Evolutionary conservation across 176 grass and related monocot genomes (phyloP), one percentile per base, ranked within the genome.

Genomic region (Rhipidocladum racemiflorum): DNA sequence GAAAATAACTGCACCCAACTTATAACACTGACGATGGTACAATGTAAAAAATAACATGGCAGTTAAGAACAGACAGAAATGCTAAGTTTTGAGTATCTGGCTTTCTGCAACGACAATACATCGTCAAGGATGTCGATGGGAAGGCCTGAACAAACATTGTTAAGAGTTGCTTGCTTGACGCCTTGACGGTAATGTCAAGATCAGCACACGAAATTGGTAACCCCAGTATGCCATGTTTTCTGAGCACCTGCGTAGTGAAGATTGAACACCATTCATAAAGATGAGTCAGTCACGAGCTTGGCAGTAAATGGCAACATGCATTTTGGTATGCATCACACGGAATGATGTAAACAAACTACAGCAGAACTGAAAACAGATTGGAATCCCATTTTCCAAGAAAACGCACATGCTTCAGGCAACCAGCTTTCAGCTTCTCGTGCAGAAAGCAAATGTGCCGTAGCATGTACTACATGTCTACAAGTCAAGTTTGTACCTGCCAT

Each of bases 1-100:
- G 81, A 91, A 91, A 24, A 92, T 65, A 61, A 88, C 77, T 44
- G 86, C 90, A 83, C 7, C 90, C 90, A 84, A 86, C 78, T 78
- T 86, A 88, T 86, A 92, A 4, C 38, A 86, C 53, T 17, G 90
- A 53, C 65, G 72, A 29, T 88, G 88, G 84, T 86, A 36, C 40
- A 68, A 75, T 48, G 38, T 23, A 42, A 78, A 64, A 29, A 74
- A 65, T 2, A 44, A 0, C 9, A 73, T n/a, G 9, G 20, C 11
- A 74, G 29, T 51, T 70, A 29, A 11, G 30, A 48, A 63, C 46
- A 73, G 11, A 64, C 20, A 28, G 6, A 77, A 17, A 81, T 34
- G 28, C n/a, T 46, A 72, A 30, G n/a, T n/a, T 79, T 71, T 21
- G 12, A 55, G 85, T 80, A 75, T n/a, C n/a, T n/a, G n/a, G n/a